Base-by-base conservation (phyloP, 2,329 filamentous ascomycete genomes). In the Teratosphaeriaceae sp. region DNA sequence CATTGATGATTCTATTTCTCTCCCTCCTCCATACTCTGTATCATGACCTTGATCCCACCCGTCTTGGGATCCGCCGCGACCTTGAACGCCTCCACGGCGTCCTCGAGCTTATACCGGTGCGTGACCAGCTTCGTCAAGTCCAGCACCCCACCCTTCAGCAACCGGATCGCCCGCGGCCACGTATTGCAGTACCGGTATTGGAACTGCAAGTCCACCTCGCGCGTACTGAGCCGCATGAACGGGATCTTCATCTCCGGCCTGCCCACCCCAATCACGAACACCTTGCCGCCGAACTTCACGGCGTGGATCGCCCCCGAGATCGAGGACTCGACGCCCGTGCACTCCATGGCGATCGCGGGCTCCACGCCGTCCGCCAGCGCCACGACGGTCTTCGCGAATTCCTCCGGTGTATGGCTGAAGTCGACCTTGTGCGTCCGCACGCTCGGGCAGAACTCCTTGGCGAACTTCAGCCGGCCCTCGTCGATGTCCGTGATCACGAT, bases 181-280 rank as follows among this genome's bases (percentile, higher is more conserved):
- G 88, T 95, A 72, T 97, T 96, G 70, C 78, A 79, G 73, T 97
- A 97, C 48, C 92, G 80, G 72, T 97, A 97, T 72, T 97, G 90
- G 67, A 96, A 92, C 70, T 94, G 87, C 47, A 97, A 73, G 67
- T 97, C 90, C 55, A 97, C 85, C 70, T 97, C 92, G 51, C 86
- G 79, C 5, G 89, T 90, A 57, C 84, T 90, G 45, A 90, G 77
- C 40, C 88, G 73, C 90, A 96, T 96, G 66, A 97, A 97, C 21
- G 90, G 90, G 51, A 97, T 84, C 67, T 79, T 88, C 73, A 97
- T 92, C 73, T 96, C 87, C 64, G 92, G 89, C 75, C 85, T 90
- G 53, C 90, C 92, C 2, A 97, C 89, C 30, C 90, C 90, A 53
- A 96, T 94, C 51, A 97, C 84, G 62, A 97, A 97, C 42, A 97